Base-by-base conservation (phyloP, 768 basidiomycete genomes). In the Ramaria sp. region DNA sequence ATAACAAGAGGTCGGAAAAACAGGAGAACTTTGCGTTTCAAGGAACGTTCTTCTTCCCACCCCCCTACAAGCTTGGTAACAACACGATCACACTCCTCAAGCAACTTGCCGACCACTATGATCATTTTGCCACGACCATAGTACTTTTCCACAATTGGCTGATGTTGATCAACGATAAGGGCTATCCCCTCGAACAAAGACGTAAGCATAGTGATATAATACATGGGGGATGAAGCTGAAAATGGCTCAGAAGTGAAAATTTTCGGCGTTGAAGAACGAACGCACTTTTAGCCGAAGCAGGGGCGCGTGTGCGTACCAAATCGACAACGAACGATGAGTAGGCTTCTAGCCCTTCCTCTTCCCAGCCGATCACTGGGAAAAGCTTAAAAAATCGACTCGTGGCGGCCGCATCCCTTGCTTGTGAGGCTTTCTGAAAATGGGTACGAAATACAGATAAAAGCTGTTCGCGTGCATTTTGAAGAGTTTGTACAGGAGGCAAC, bases 81-180 rank as follows among this genome's bases (percentile, higher is more conserved):
- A 17, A 95, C 87, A 33, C 83, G 76, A 69, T 97, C 95, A 54
- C 88, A 89, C 66, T 98, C 94, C 57, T 84, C 80, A 49, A 96
- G 69, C 7, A 99, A 73, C 43, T 83, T 77, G 22, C 77, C 72
- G 1, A 93, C 79, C 12, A 95, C 91, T 37, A 71, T 78, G 42
- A 76, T 72, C 95, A 98, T 98, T 68, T 87, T 86, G 0, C 91
- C 88, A 9, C 69, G 63, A 0, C 96, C 96, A 64, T 99, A 99
- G 70, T 99, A 98, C 71, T 96, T 98, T 66, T 97, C 95, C 0
- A 99, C 94, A 4, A 99, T 83, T 1, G 92, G 90, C 62, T 96
- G 95, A 66, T 99, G 96, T 65, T 99, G 96, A 64, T 95, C 92
- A 20, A 99, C 85, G 61, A 99, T 92, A 75, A 91, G 82, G 0